phyloP scores from a whole-genome alignment of 345 rosid genomes.

The Ceriops zippeliana region DNA sequence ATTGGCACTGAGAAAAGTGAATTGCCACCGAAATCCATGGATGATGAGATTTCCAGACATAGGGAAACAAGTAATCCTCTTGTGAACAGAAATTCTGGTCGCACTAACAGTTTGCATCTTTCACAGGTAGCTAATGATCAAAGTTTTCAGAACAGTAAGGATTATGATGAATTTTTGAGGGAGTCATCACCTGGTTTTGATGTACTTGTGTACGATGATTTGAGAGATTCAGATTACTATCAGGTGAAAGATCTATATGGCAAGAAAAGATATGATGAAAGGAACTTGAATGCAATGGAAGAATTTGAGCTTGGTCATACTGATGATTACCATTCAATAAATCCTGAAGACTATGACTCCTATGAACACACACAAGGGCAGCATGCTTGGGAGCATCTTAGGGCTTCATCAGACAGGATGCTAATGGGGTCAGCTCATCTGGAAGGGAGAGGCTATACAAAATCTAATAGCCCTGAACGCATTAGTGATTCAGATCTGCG shows the following conservation, averaged over 20 bases:
- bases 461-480: conserved; percentile 48
- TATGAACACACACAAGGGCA: conserved; percentile 53
- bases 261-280: conserved; percentile 47
- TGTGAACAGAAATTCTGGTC: conserved; percentile 38
- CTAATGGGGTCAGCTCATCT: conserved; percentile 33
- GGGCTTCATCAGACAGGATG: conserved; percentile 50
- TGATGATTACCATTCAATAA: conserved; percentile 42
- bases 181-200: conserved; percentile 97
- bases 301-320: conserved; percentile 49
- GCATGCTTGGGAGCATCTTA: conserved; percentile 54
- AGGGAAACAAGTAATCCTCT: conserved; percentile 26
- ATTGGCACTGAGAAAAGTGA: conserved; percentile 32
- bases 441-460: conserved; percentile 48
- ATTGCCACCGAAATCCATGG: conserved; percentile 23
- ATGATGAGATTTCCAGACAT: conserved; percentile 43
- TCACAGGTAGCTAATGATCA: conserved; percentile 48
- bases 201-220: conserved; percentile 92
- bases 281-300: conserved; percentile 44
- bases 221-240: conserved; percentile 59
- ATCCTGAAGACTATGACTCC: conserved; percentile 43
- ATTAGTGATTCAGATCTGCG: conserved; percentile 60
- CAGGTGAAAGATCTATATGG: conserved; percentile 69
- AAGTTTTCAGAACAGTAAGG: conserved; percentile 54
- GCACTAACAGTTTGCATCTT: conserved; percentile 41
- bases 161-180: conserved; percentile 58